Evolutionary conservation across 345 rosid genomes (phyloP), one percentile per base, ranked within the genome.

Genomic region (Eucalyptus sp.): DNA sequence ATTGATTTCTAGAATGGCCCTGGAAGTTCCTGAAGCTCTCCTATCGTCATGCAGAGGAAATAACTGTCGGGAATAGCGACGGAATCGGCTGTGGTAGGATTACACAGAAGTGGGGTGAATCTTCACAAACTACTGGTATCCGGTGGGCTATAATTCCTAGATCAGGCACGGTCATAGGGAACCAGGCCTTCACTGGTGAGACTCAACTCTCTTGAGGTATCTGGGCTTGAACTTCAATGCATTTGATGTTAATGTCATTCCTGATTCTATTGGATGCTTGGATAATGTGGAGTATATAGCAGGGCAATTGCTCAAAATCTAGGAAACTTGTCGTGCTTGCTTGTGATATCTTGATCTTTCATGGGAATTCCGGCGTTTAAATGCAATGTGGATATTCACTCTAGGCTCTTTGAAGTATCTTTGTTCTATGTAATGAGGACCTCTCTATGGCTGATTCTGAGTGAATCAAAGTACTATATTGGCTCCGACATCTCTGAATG

Each of bases 401-500:
- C 7, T 68, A 68, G 43, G 80, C 37, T 31, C 43, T 16, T 68
- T n/a, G 18, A 64, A n/a, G 76, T n/a, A 14, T 64, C 76, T n/a
- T 64, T 64, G 17, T 31, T 64, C 76, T 14, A 13, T 14, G 37
- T 64, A 64, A n/a, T n/a, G 76, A 14, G 41, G 37, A 68, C 4
- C 25, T 33, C 80, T 68, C 80, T 33, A 16, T 17, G 24, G 43
- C 25, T 68, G 80, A 1, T 33, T 68, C 43, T 17, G 80, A 68
- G 80, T 33, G 80, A 68, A 68, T 68, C 24, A 2, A 31, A 68
- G 12, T 31, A 68, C 43, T 8, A 0, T 33, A 68, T 68, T 27
- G 3, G 66, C 66, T 58, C n/a, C 0, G 0, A 66, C 79, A 66
- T 4, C 79, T 31, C 79, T 8, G 76, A 66, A 17, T 66, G 20